These are phyloP conservation scores for Butyriboletus loyo DNA, from an alignment of 768 basidiomycete species.

Conservation along the genomic window DNA sequence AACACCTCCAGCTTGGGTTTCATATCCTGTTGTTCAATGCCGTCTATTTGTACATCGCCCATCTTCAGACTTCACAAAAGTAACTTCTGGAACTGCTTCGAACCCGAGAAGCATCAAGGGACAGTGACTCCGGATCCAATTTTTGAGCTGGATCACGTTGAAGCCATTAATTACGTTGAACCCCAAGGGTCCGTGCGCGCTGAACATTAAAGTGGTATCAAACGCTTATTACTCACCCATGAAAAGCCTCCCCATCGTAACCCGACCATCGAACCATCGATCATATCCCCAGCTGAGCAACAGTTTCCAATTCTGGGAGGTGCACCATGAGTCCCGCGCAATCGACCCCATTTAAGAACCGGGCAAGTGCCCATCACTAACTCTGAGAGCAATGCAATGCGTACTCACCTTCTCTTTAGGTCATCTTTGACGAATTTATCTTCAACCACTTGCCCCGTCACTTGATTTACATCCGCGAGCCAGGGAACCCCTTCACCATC, in stretches of 20 bases:
- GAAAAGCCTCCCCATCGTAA: neutral
- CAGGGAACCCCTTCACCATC: neutral
- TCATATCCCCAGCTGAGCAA: neutral
- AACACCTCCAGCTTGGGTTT: too few relatives aligned
- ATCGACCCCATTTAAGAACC: neutral
- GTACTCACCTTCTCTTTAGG: neutral
- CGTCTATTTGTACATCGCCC: too few relatives aligned
- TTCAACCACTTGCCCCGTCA: neutral
- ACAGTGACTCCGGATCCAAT: too few relatives aligned
- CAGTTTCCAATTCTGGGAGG: neutral
- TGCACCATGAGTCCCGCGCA: neutral
- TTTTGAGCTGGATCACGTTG: neutral
- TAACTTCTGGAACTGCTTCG: neutral
- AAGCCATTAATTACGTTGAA: neutral
- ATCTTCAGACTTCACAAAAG: neutral
- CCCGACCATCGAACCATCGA: neutral
- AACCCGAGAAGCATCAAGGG: neutral
- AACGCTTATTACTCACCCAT: too few relatives aligned
- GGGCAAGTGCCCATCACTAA: neutral
- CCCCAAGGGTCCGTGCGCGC: neutral
- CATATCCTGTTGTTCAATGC: too few relatives aligned
- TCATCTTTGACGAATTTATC: neutral
- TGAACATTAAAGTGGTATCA: neutral
- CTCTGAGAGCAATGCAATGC: neutral
- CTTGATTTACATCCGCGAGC: neutral